Evolutionary conservation across 2,329 filamentous ascomycete genomes (phyloP), one percentile per base, ranked within the genome.

Genomic region (Cercospora brassicicola): DNA sequence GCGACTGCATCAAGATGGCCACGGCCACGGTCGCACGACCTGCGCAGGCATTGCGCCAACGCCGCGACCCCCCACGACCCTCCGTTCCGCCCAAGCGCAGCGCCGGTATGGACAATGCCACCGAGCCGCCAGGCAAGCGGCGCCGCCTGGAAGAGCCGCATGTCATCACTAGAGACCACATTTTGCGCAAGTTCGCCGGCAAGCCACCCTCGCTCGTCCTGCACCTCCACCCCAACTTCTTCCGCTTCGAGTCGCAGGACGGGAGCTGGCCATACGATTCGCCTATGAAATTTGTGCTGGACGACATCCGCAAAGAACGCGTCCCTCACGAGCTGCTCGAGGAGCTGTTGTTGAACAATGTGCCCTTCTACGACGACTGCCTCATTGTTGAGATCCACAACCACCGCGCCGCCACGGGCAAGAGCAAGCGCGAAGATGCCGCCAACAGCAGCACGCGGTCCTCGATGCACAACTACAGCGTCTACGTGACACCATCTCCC

Each of bases 361-460:
- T 97, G 13, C 85, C 86, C 9, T 98, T 97, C 77, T 99, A 98
- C 78, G 94, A 98, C 79, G 93, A 87, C 33, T 97, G 94, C 76
- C 86, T 99, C 66, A 98, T 99, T 73, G 93, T 99, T 39, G 90
- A 96, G 79, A 84, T 98, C n/a, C 88, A 96, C 75, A 92, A 98
- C 78, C 92, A 97, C 82, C 92, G 91, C 85, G 73, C 92, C 72
- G 78, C 82, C 9, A 76, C 88, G 87, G 72, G 84, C 83, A 73
- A 79, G 65, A 75, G 77, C 53, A 74, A 72, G 62, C 73, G 81
- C 82, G 66, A 85, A 60, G 71, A 83, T 60, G 84, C 82, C 62
- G 82, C 82, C 28, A 83, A 87, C 1, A 89, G 73, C 33, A 76
- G 85, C 72, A 82, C 85, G 3, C 88, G 90, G 10, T 94, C 92